Evolutionary conservation across 257 asterid species (phyloP), one percentile per base, ranked within the genome.

Genomic region (Gynochthodes officinalis): DNA sequence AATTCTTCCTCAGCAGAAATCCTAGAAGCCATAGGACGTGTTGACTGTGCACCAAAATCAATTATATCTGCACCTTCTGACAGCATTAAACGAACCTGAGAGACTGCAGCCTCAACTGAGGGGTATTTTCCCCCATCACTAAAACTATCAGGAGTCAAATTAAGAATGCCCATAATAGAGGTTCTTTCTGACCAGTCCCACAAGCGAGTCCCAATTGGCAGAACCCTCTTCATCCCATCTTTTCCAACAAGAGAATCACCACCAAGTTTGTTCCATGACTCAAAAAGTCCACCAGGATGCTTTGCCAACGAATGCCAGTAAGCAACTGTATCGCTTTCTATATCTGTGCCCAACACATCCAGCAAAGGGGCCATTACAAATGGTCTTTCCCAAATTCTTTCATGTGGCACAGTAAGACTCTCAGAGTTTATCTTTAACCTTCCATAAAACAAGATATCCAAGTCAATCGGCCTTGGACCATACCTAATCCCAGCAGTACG

Each of bases 31-130:
- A 87, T 85, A 16, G 99, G 98, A 6, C 97, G 93, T 1, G 99
- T 92, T 16, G 99, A 95, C 69, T 95, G 99, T 65, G 99, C 98
- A 52, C 99, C 99, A 46, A 95, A 33, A 74, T 95, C 99, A 53
- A 95, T 82, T 52, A 95, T 85, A 77, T 95, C 97, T 0, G 88
- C 99, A 1, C 99, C 99, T 40, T 85, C 91, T 19, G 77, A 67
- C 40, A 90, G 52, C 96, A 95, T 84, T 32, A 83, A 74, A 32
- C 78, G 85, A 62, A 82, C 90, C 63, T 80, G 89, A 67, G 90
- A 85, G 73, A 95, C 84, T 39, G 97, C 92, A 23, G 88, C 79
- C 18, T 85, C 86, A 3, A 84, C 77, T 0, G 91, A 81, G 30
- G 84, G 44, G 82, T 84, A 92, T 72, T 87, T 86, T 3, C 99